Evolutionary conservation across 192 early-diverging fungal genomes (phyloP).

Genomic region (Backusella psychrophila): DNA sequence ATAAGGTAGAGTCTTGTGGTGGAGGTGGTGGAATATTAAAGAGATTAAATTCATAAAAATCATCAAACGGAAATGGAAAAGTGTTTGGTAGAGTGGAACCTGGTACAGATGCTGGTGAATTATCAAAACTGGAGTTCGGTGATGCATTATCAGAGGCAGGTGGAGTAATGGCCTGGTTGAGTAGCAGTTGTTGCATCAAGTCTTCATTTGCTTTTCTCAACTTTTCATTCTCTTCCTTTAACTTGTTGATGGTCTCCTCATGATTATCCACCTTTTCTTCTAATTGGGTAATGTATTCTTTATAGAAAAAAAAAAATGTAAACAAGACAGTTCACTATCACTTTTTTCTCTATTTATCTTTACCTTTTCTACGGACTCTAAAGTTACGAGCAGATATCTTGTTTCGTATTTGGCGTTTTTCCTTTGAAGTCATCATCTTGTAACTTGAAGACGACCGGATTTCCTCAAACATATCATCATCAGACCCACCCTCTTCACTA

Average conservation of each 20-base stretch:
- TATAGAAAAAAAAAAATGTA: not conserved
- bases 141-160: not conserved
- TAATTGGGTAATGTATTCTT: slow-evolving; percentile 22
- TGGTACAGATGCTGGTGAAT: not conserved
- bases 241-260: slow-evolving; percentile 1
- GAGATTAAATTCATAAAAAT: not conserved
- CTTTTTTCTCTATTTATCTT: not conserved
- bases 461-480: slow-evolving; percentile 12
- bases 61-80: not conserved
- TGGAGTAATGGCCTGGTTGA: not conserved
- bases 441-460: not conserved
- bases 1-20: not conserved
- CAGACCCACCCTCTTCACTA: not conserved
- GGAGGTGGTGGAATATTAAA: not conserved
- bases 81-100: not conserved
- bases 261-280: slow-evolving; percentile 17
- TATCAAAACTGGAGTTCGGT: not conserved
- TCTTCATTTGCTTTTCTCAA: slow-evolving; percentile 9
- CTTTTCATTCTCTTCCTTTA: not conserved
- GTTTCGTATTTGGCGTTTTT: slow-evolving; percentile 70
- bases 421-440: slow-evolving; percentile 50
- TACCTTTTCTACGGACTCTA: slow-evolving; percentile 67
- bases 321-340: not conserved
- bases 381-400: slow-evolving; percentile 80
- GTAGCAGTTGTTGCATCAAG: not conserved